These are phyloP conservation scores for Ustilago vetiveriae DNA, from an alignment of 1,284 basidiomycete genomes.

Conservation along the genomic window DNA sequence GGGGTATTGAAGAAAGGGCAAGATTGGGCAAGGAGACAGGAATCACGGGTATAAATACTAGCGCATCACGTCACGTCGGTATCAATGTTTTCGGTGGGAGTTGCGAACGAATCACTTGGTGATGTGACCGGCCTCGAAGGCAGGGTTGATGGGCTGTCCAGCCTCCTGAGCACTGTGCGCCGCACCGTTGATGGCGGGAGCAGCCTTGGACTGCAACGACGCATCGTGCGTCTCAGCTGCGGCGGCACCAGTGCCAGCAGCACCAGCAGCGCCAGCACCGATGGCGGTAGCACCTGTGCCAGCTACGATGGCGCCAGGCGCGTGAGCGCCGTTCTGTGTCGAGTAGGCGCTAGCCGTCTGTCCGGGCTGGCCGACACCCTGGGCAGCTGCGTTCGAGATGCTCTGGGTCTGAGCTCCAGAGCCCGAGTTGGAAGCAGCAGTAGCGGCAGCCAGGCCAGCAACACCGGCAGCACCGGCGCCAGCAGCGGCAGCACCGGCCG, in stretches of 20 bases:
- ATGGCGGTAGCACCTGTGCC: slow-evolving; percentile 41
- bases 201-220: slow-evolving; percentile 28
- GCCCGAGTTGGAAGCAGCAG: slow-evolving; percentile 3
- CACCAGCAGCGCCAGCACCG: slow-evolving; percentile 3
- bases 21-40: background rate
- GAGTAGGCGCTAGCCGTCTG: slow-evolving; percentile 31
- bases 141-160: slow-evolving; percentile 43
- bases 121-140: slow-evolving; percentile 33
- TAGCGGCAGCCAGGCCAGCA: slow-evolving; percentile 12
- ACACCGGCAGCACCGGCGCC: slow-evolving; percentile 6
- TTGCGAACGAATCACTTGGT: slow-evolving; percentile 9
- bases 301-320: slow-evolving; percentile 33
- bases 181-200: slow-evolving; percentile 47
- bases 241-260: background rate
- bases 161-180: slow-evolving; percentile 20
- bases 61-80: slow-evolving; percentile 34
- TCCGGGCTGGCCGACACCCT: slow-evolving; percentile 40
- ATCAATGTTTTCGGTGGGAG: slow-evolving; percentile 17
- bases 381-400: slow-evolving; percentile 21
- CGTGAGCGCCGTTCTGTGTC: slow-evolving; percentile 29
- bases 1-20: background rate
- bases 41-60: slow-evolving; percentile 38
- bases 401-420: slow-evolving; percentile 10
- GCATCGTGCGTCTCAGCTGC: slow-evolving; percentile 17
- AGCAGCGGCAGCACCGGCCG: slow-evolving; percentile 11